These are phyloP conservation scores for Leptomonas seymouri DNA, from an alignment of 208 protist genomes.

Conservation along the genomic window DNA sequence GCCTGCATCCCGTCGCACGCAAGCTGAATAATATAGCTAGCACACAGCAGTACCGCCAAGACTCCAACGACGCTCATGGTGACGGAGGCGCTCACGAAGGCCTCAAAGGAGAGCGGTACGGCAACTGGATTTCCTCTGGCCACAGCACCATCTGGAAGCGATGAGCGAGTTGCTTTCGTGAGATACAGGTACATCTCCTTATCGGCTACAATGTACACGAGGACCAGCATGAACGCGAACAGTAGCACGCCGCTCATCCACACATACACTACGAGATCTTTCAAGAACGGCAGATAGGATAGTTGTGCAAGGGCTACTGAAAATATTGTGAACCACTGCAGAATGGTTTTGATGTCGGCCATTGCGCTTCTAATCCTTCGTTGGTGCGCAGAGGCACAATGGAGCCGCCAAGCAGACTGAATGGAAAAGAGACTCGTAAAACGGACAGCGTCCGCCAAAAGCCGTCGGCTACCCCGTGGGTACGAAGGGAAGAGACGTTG, in stretches of 20 bases:
- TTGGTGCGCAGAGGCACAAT: no score
- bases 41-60: conserved; percentile 36
- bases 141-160: conserved; percentile 4
- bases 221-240: conserved; percentile 21
- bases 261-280: conserved; percentile 22
- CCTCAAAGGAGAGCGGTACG: conserved; percentile 30
- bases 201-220: conserved; percentile 21
- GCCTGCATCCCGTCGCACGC: conserved; percentile 21
- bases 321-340: conserved; percentile 29
- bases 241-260: conserved; percentile 26
- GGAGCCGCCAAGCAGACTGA: no score
- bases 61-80: conserved; percentile 27
- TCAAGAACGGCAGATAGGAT: conserved; percentile 20
- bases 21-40: conserved; percentile 24
- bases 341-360: background rate
- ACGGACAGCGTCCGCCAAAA: no score
- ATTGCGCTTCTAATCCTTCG: conserved; percentile 1
- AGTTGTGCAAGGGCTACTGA: conserved; percentile 16
- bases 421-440: no score
- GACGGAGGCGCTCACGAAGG: conserved; percentile 30
- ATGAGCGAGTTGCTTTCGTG: conserved; percentile 7
- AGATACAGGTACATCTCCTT: conserved; percentile 27
- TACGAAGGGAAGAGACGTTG: no score
- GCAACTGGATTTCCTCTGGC: conserved; percentile 7
- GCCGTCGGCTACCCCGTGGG: no score